phyloP scores from a whole-genome alignment of 768 basidiomycete genomes.

The Mycena metata region DNA sequence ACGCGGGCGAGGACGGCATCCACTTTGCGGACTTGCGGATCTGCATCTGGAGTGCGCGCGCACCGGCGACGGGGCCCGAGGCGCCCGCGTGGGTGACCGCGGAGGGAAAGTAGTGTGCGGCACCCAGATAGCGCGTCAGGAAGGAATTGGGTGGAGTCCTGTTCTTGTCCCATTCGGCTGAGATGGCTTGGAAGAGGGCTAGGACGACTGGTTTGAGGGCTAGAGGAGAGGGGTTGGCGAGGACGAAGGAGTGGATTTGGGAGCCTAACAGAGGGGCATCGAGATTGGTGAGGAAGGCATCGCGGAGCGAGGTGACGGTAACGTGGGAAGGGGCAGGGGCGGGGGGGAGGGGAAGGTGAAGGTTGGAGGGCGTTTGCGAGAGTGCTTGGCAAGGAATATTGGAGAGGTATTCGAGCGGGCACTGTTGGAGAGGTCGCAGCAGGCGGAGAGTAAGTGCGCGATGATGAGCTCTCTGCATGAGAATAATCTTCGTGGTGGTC shows the following conservation, averaged over 20 bases:
- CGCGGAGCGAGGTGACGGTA: slow-evolving; percentile 55
- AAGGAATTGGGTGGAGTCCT: slow-evolving; percentile 48
- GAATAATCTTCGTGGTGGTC: slow-evolving; percentile 47
- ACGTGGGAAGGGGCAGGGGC: slow-evolving; percentile 35
- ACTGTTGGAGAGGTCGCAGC: slow-evolving; percentile 30
- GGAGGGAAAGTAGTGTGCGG: slow-evolving; percentile 63
- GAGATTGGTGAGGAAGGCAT: slow-evolving; percentile 62
- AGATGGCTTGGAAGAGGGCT: slow-evolving; percentile 68
- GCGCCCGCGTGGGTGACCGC: slow-evolving; percentile 67
- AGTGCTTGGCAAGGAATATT: slow-evolving; percentile 30
- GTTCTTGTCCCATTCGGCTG: slow-evolving; percentile 47
- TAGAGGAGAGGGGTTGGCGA: slow-evolving; percentile 62
- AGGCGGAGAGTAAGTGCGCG: slow-evolving; percentile 30
- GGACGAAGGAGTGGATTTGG: slow-evolving; percentile 65
- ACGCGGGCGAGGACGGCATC: slow-evolving; percentile 51
- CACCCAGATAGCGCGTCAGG: slow-evolving; percentile 66
- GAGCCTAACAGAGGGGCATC: slow-evolving; percentile 65
- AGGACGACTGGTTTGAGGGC: slow-evolving; percentile 65
- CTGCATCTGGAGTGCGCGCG: slow-evolving; percentile 69
- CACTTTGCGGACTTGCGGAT: slow-evolving; percentile 71
- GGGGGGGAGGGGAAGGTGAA: slow-evolving; percentile 40
- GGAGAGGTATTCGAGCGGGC: slow-evolving; percentile 27
- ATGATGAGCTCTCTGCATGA: slow-evolving; percentile 47
- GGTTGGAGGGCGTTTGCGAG: slow-evolving; percentile 38
- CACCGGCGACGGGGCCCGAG: slow-evolving; percentile 67